Conservation (phyloP, 2,329 filamentous ascomycete species). For the Aspergillus oerlinghausenensis region DNA sequence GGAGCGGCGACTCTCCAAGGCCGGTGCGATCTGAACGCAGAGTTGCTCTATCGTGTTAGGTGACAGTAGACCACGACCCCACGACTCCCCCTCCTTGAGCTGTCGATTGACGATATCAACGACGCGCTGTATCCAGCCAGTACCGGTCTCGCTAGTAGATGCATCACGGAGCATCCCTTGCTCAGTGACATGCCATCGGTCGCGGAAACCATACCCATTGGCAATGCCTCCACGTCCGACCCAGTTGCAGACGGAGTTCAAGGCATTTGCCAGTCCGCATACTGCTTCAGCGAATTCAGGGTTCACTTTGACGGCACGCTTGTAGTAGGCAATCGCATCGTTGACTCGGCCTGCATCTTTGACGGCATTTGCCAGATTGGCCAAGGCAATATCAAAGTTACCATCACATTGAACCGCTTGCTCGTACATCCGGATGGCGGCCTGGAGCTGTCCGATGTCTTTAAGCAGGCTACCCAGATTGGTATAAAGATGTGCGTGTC, state of each 20-base stretch:
- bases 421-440: slow-evolving; percentile 96
- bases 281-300: slow-evolving; percentile 96
- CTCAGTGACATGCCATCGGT: slow-evolving; percentile 91
- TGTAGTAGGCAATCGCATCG: slow-evolving; percentile 90
- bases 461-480: slow-evolving; percentile 94
- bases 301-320: slow-evolving; percentile 81
- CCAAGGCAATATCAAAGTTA: slow-evolving; percentile 94
- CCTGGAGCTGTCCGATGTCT: slow-evolving; percentile 86
- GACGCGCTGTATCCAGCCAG: slow-evolving; percentile 83
- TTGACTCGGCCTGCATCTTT: slow-evolving; percentile 92
- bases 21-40: slow-evolving; percentile 43
- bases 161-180: slow-evolving; percentile 77
- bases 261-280: slow-evolving; percentile 86
- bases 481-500: slow-evolving; percentile 93
- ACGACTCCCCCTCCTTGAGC: slow-evolving; percentile 75
- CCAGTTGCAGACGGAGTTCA: slow-evolving; percentile 98
- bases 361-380: slow-evolving; percentile 94
- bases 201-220: slow-evolving; percentile 66
- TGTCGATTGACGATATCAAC: slow-evolving; percentile 88
- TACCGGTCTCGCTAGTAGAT: slow-evolving; percentile 56
- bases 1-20: slow-evolving; percentile 21
- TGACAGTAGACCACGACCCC: slow-evolving; percentile 71
- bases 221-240: slow-evolving; percentile 79
- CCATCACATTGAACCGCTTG: slow-evolving; percentile 86
- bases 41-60: slow-evolving; percentile 51